These are phyloP conservation scores for Hypoxylon sp. DNA, from an alignment of 2,329 filamentous ascomycete species.

Conservation along the genomic window DNA sequence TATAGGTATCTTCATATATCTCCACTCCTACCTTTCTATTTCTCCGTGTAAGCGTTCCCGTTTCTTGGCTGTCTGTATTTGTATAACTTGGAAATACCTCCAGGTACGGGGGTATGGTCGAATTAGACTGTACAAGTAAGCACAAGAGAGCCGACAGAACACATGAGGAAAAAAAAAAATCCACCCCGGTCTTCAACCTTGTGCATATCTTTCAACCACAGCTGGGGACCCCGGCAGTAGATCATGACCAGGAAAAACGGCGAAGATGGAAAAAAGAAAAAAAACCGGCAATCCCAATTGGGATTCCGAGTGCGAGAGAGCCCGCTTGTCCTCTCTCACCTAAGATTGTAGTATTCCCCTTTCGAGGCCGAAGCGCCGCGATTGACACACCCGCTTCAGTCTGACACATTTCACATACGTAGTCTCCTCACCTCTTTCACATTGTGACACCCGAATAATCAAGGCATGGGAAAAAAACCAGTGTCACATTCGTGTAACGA, in stretches of 20 bases:
- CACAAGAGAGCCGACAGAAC: too few species aligned
- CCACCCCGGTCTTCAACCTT: constrained; percentile 16
- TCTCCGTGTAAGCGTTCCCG: too few species aligned
- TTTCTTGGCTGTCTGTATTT: too few species aligned
- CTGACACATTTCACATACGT: neutral
- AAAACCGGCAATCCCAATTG: too few species aligned
- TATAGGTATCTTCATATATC: neutral
- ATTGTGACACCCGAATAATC: neutral
- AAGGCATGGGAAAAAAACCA: neutral
- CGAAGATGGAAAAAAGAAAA: neutral
- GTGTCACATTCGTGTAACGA: constrained; percentile 24
- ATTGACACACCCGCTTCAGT: too few species aligned
- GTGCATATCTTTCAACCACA: constrained; percentile 4
- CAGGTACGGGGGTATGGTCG: neutral
- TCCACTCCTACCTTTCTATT: neutral
- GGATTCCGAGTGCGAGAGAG: neutral
- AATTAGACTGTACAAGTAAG: neutral
- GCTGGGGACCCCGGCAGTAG: constrained; percentile 20
- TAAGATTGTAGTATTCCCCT: constrained; percentile 23
- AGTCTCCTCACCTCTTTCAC: constrained; percentile 12
- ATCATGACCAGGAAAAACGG: too few species aligned
- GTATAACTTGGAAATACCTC: neutral
- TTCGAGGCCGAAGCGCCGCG: too few species aligned
- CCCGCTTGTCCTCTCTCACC: constrained; percentile 21
- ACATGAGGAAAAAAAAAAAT: neutral